These are phyloP conservation scores for Chlamydomonas schloesseri DNA, from an alignment of 139 green algal species.

Conservation along the genomic window DNA sequence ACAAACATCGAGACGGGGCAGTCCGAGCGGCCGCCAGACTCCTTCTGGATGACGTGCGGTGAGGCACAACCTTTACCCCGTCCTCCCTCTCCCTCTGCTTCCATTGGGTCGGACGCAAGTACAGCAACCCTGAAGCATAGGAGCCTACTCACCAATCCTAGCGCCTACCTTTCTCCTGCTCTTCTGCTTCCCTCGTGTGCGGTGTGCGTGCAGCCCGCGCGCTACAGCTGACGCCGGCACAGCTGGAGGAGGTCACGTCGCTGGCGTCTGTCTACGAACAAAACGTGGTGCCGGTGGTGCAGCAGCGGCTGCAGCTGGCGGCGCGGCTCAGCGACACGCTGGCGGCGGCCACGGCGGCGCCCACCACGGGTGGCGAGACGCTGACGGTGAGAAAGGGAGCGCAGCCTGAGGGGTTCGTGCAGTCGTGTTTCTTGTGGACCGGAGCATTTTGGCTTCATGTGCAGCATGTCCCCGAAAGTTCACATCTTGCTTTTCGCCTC, in stretches of 20 bases:
- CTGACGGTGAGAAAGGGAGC: neutral
- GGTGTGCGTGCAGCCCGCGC: conserved; percentile 37
- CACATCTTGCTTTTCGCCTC: too few relatives aligned
- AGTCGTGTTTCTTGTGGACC: too few relatives aligned
- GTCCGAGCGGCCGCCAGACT: neutral
- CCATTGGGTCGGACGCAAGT: too few relatives aligned
- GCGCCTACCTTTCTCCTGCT: too few relatives aligned
- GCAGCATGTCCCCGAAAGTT: too few relatives aligned
- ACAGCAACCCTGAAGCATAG: too few relatives aligned
- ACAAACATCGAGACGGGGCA: conserved; percentile 20
- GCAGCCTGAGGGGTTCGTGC: too few relatives aligned
- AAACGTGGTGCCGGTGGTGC: conserved; percentile 13
- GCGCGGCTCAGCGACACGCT: neutral
- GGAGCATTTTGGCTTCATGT: too few relatives aligned
- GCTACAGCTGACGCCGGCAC: conserved; percentile 1
- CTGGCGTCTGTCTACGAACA: conserved; percentile 1
- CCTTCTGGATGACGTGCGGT: conserved; percentile 19
- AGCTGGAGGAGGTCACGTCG: neutral
- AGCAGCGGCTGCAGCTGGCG: conserved; percentile 25
- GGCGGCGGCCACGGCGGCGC: neutral
- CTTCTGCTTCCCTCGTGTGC: too few relatives aligned
- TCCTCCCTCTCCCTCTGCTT: too few relatives aligned
- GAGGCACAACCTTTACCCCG: neutral
- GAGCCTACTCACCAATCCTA: too few relatives aligned
- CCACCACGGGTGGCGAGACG: neutral